phyloP scores from a whole-genome alignment of 306 rosid species.

The Ormosia semicastrata region DNA sequence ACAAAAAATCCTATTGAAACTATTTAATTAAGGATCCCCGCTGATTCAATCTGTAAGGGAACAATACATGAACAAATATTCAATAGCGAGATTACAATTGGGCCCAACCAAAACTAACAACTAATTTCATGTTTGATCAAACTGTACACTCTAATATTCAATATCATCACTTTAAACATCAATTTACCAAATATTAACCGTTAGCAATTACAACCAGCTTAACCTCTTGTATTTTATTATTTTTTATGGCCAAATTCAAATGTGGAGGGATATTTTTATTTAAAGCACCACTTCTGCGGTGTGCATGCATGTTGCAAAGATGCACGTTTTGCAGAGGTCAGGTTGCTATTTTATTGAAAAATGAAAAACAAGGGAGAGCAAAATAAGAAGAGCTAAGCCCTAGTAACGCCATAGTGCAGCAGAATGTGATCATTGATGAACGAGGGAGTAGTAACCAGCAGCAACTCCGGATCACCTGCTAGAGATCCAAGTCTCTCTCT shows the following conservation, averaged over 20 bases:
- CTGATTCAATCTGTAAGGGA: neutral
- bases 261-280: no score
- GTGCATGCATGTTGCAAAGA: no score
- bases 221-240: no score
- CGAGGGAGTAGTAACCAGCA: neutral
- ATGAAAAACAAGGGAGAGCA: neutral
- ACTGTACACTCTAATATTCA: neutral
- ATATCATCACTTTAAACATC: neutral
- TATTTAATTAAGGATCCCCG: neutral
- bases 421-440: neutral
- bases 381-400: neutral
- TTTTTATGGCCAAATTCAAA: no score
- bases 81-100: neutral
- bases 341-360: neutral
- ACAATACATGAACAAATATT: neutral
- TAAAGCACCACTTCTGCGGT: no score
- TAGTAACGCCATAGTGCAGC: neutral
- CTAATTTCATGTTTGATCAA: neutral
- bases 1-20: neutral
- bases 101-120: neutral
- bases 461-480: neutral
- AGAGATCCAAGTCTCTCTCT: neutral
- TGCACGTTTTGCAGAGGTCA: neutral
- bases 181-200: neutral
- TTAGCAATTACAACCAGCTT: no score